phyloP scores from a whole-genome alignment of 225 moss, liverwort and hornwort genomes.

The Pleurozium schreberi region DNA sequence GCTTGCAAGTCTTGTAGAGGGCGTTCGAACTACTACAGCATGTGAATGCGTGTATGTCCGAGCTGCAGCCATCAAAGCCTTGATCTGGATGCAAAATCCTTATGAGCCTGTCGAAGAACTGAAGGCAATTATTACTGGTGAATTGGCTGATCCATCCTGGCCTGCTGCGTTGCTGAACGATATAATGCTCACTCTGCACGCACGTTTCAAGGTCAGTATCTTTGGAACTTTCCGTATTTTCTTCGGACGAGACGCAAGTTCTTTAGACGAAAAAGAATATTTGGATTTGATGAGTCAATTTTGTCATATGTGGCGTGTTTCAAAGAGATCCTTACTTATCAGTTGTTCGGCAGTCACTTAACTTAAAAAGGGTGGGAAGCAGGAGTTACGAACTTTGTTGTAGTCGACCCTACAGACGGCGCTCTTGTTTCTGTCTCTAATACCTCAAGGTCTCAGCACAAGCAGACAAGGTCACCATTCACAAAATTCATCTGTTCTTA shows the following conservation, averaged over 20 bases:
- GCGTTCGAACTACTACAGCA: slow-evolving; percentile 87
- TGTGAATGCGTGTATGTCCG: slow-evolving; percentile 99
- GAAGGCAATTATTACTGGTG: slow-evolving; percentile 89
- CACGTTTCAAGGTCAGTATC: slow-evolving; percentile 79
- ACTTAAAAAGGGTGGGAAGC: background rate
- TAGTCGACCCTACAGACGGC: background rate
- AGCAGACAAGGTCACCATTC: background rate
- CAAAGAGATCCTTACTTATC: background rate
- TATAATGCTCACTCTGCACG: slow-evolving; percentile 88
- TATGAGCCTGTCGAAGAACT: slow-evolving; percentile 92
- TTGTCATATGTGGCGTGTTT: background rate
- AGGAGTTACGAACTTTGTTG: background rate
- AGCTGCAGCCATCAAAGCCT: slow-evolving; percentile 91
- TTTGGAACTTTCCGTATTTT: background rate
- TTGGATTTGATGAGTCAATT: background rate
- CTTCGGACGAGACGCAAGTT: background rate
- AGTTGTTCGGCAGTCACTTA: background rate
- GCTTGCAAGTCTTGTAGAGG: slow-evolving; percentile 86
- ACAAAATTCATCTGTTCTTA: background rate
- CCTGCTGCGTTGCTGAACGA: slow-evolving; percentile 91
- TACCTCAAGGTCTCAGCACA: background rate
- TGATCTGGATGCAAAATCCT: slow-evolving; percentile 99
- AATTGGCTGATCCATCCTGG: slow-evolving; percentile 87
- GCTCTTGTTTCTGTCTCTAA: background rate
- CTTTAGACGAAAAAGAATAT: background rate